Evolutionary conservation across 257 asterid species (phyloP).

Genomic region (Solanum etuberosum): DNA sequence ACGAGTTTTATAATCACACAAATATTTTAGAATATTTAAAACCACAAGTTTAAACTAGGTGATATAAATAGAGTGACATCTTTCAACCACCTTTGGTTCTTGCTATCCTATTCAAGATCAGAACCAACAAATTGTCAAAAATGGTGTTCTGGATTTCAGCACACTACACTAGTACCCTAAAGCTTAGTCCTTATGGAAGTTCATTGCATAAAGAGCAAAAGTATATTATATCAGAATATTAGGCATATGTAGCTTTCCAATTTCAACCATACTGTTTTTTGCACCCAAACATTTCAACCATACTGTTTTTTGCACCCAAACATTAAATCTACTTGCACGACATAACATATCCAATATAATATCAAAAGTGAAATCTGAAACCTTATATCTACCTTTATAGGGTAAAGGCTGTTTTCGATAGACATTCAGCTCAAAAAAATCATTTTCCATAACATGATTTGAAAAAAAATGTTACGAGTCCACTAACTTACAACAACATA

Average conservation of each 20-base stretch:
- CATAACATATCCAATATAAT: too few species aligned
- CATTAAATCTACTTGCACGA: fast-evolving
- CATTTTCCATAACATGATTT: neutral
- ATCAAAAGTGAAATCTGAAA: neutral
- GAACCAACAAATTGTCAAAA: neutral
- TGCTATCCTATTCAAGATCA: neutral
- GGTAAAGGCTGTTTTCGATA: neutral
- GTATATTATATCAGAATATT: neutral
- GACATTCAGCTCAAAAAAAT: neutral
- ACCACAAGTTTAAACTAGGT: neutral
- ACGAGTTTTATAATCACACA: neutral
- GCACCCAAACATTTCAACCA: neutral
- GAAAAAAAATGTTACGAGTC: too few species aligned
- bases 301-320: neutral
- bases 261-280: neutral
- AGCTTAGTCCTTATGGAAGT: neutral
- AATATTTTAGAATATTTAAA: neutral
- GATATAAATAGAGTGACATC: neutral
- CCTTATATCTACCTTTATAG: neutral
- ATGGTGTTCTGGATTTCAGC: neutral
- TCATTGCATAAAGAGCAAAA: neutral
- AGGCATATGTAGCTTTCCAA: neutral
- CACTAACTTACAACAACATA: neutral
- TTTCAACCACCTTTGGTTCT: neutral
- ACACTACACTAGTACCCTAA: neutral